Percentiles rank a stretch among this genome's conserved stretches.
Evolutionary conservation across 495 filamentous ascomycete genomes (phyloP).

Genomic region (Penicillium malachiteum): DNA sequence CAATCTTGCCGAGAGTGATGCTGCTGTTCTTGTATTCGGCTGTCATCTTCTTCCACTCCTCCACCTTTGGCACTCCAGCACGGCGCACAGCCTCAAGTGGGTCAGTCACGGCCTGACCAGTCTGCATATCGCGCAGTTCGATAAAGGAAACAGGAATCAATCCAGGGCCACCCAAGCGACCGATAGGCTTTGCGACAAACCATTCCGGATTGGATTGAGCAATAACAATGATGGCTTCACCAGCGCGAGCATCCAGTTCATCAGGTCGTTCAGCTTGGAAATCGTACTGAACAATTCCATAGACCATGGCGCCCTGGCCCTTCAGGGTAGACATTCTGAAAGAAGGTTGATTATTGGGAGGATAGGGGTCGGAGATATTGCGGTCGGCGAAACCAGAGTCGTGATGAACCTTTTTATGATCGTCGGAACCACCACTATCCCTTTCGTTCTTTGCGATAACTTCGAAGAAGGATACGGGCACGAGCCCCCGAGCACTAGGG

Average conservation of each 20-base stretch:
- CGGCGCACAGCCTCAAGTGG: conserved; percentile 80
- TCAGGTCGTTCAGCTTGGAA: conserved; percentile 94
- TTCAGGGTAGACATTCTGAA: conserved; percentile 58
- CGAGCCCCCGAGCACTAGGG: conserved; percentile 82
- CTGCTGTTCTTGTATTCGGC: conserved; percentile 99
- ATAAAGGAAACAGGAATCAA: conserved; percentile 97
- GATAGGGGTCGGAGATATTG: conserved; percentile 27
- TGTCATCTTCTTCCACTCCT: conserved; percentile 99
- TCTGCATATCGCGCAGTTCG: conserved; percentile 92
- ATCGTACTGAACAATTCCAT: conserved; percentile 95
- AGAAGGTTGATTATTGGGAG: conserved; percentile 28
- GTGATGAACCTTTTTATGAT: conserved; percentile 61
- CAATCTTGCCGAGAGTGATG: conserved; percentile 90
- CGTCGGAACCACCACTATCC: conserved; percentile 70
- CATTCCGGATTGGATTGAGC: conserved; percentile 99
- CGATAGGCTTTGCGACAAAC: conserved; percentile 99
- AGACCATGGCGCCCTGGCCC: conserved; percentile 80
- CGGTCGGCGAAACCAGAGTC: conserved; percentile 82
- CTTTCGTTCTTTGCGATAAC: conserved; percentile 85
- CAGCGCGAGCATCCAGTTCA: conserved; percentile 90
- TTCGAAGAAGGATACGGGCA: conserved; percentile 92
- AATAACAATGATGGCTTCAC: conserved; percentile 96
- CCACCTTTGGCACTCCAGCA: conserved; percentile 94
- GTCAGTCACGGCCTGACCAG: conserved; percentile 77
- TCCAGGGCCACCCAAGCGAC: conserved; percentile 87